phyloP scores from a whole-genome alignment of 2,329 filamentous ascomycete species.

The Zymoseptoria brevis region DNA sequence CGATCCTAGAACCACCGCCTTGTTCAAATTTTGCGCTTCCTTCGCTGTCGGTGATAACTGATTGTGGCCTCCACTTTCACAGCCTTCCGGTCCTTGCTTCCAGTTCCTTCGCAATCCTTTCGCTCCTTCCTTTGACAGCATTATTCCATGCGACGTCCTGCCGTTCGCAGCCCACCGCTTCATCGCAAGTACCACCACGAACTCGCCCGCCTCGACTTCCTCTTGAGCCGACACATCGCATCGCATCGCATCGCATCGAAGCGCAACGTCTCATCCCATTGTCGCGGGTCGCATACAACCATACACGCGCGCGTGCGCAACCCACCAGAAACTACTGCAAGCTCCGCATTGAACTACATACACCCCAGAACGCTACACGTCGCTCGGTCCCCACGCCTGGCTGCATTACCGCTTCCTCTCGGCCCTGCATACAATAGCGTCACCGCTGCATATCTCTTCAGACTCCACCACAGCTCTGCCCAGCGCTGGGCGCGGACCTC shows the following conservation, averaged over 20 bases:
- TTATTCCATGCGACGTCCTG: neutral
- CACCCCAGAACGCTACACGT: neutral
- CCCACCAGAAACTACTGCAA: neutral
- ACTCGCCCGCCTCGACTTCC: neutral
- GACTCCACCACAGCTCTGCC: neutral
- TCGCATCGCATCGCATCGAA: neutral
- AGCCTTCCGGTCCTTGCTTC: neutral
- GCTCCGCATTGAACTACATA: neutral
- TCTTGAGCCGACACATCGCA: neutral
- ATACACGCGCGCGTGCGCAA: neutral
- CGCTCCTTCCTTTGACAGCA: neutral
- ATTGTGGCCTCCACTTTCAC: too few species aligned
- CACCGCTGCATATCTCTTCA: neutral
- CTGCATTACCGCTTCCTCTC: neutral
- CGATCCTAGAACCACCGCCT: too few species aligned
- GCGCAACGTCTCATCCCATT: neutral
- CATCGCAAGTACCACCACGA: neutral
- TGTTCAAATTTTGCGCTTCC: too few species aligned
- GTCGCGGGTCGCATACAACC: neutral
- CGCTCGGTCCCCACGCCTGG: neutral
- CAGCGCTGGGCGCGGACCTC: neutral
- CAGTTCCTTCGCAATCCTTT: neutral
- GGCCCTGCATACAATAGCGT: neutral
- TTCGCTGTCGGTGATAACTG: too few species aligned
- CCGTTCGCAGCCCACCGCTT: neutral